phyloP scores from a whole-genome alignment of 129 eudicot species.

The Ambrosia artemisiifolia region DNA sequence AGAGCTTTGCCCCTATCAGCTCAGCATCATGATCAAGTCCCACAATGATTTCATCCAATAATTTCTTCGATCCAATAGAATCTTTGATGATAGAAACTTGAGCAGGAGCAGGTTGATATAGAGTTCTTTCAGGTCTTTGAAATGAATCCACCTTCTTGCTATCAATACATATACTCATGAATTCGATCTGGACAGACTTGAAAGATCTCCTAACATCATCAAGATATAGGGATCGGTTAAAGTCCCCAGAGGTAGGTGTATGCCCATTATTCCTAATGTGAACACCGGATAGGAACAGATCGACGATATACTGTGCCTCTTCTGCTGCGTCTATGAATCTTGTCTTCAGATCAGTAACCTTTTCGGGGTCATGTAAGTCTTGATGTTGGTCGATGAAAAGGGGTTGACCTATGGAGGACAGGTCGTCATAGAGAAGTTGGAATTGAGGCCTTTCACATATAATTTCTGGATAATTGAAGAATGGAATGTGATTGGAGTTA shows the following conservation, averaged over 20 bases:
- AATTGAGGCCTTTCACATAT: neutral
- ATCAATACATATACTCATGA: neutral
- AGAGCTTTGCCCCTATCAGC: neutral
- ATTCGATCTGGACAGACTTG: neutral
- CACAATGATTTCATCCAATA: neutral
- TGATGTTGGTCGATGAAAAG: neutral
- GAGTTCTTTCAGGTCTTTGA: neutral
- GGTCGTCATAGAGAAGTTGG: constrained; percentile 5
- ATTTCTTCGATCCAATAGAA: neutral
- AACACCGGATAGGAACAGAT: neutral
- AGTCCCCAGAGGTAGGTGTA: too few relatives aligned
- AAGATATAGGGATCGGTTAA: neutral
- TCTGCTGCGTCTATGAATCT: neutral
- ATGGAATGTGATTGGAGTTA: neutral
- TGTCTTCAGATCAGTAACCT: neutral
- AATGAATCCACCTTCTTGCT: neutral
- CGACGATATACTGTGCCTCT: constrained; percentile 10
- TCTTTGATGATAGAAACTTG: neutral
- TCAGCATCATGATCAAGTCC: neutral
- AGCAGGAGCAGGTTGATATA: neutral
- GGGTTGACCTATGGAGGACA: neutral
- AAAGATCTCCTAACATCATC: constrained; percentile 7
- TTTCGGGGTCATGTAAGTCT: neutral
- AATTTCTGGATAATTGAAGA: neutral
- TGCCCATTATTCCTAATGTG: neutral